Evolutionary conservation across 2,329 filamentous ascomycete genomes (phyloP), one percentile per base, ranked within the genome.

Genomic region (Sphaerulina vaccinii): DNA sequence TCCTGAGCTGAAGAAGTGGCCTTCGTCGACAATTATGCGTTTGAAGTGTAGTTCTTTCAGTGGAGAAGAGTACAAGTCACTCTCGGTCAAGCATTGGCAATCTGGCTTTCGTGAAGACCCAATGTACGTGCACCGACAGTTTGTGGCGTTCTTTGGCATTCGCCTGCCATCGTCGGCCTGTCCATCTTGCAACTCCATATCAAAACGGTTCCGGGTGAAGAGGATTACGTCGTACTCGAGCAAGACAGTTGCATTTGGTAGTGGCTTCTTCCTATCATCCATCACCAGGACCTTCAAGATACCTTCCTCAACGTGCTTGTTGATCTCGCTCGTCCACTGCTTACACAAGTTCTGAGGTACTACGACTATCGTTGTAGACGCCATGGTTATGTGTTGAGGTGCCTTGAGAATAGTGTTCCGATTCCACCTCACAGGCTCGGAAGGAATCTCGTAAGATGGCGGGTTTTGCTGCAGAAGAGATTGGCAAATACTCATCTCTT

Each of bases 11-110:
- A 96, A 84, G 53, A 81, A 87, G 67, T 96, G 90, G 0, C 92
- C 92, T 75, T 96, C 92, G 58, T 97, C 92, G 15, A 95, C 86
- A 39, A 97, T 91, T 40, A 95, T 85, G 1, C 92, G 80, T 62
- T 96, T 85, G 79, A 92, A 96, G 61, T 89, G 90, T 3, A 96
- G 70, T 6, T 81, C 71, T 33, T 83, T 82, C 15, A 96, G 70
- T 0, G 86, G 81, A 1, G 83, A 87, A 8, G 78, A 67, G 24
- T 83, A 79, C 52, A 72, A 32, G 56, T 68, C 68, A 4, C 73
- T 67, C 1, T 65, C 59, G 6, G 62, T 65, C 3, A 75, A 63
- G 51, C 74, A 77, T n/a, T 68, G 70, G 57, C 75, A 80, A 51
- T 75, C 69, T 4, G 69, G 65, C 6, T 65, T 67, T 22, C 75